A percentile compares a stretch with the other conserved stretches of the same genome.
Evolutionary conservation across 2,329 filamentous ascomycete species (phyloP).

Genomic region (Exophiala aquamarina): DNA sequence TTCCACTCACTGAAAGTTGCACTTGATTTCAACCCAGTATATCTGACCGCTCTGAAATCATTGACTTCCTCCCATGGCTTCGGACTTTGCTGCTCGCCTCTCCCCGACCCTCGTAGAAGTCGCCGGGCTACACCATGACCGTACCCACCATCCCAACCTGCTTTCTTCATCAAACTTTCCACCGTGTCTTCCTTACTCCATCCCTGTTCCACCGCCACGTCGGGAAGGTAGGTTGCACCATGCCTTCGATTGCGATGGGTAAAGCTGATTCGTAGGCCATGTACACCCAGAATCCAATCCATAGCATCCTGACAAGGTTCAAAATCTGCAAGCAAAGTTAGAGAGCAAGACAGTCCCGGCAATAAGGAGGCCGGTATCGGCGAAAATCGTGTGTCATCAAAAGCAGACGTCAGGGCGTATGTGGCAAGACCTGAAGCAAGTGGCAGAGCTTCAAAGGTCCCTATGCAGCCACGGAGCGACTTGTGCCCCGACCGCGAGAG

Average conservation of each 20-base stretch:
- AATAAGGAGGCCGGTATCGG: conserved; percentile 55
- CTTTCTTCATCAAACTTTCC: conserved; percentile 88
- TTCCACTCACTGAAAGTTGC: conserved; percentile 73
- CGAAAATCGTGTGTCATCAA: conserved; percentile 62
- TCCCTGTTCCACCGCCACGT: conserved; percentile 87
- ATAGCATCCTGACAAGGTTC: conserved; percentile 70
- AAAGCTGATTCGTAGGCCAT: conserved; percentile 87
- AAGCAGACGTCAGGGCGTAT: conserved; percentile 80
- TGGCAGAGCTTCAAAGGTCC: conserved; percentile 80
- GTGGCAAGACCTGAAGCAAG: conserved; percentile 71
- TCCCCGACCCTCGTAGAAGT: conserved; percentile 40
- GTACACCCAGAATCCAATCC: conserved; percentile 83
- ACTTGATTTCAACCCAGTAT: conserved; percentile 78
- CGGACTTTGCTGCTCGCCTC: conserved; percentile 19
- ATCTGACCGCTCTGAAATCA: conserved; percentile 75
- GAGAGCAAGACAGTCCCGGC: conserved; percentile 52
- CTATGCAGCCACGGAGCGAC: conserved; percentile 87
- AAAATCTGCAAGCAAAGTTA: conserved; percentile 85
- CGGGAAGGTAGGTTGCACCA: conserved; percentile 86
- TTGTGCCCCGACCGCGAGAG: conserved; percentile 61
- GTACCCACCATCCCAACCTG: conserved; percentile 74
- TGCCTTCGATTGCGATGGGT: conserved; percentile 63
- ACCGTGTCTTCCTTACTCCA: conserved; percentile 94
- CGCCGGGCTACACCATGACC: conserved; percentile 35
- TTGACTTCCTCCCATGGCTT: conserved; percentile 69